Evolutionary conservation across 768 basidiomycete genomes (phyloP), one percentile per base, ranked within the genome.

Genomic region (Boletus tomentosulus): DNA sequence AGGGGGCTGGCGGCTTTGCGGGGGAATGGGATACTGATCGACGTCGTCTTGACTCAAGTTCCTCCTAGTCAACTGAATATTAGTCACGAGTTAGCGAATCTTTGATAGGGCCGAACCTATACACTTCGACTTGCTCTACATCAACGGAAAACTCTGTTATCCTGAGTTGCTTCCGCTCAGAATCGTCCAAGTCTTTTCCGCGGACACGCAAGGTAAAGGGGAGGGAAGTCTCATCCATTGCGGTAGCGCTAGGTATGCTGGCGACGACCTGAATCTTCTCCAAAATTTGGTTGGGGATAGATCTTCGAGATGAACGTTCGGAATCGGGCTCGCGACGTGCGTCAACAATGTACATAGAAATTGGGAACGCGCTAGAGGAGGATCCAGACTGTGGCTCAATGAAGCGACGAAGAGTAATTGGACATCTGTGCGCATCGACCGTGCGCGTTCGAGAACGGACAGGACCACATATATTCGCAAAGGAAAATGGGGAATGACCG

Each of bases 181-280:
- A 72, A 30, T 71, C 70, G 1, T 74, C 63, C 52, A 88, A 63
- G 51, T 74, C 77, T 49, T 79, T 74, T 13, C 83, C 79, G 22
- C 85, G 80, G 43, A 92, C 62, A 33, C 85, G 80, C 30, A 92
- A 57, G 12, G 76, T 70, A 46, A 92, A 71, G 0, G 85, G 79
- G 28, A 92, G 51, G 3, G 58, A 62, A 28, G 67, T 66, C n/a
- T 76, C 78, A 12, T 78, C 66, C 51, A 82, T 67, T 44, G 80
- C 70, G 25, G 80, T 62, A 53, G 76, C 73, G 22, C 79, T 76
- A 0, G 90, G 87, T 4, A 87, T 75, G 16, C 83, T 81, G 3
- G 80, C 82, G 25, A 87, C 66, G 48, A 89, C 76, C 53, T 87
- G 79, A 22, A 92, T 74, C 55, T 83, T 83, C 6, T 79, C 77